phyloP scores from a whole-genome alignment of 805 yeast species.

The Metschnikowia cubensis region DNA sequence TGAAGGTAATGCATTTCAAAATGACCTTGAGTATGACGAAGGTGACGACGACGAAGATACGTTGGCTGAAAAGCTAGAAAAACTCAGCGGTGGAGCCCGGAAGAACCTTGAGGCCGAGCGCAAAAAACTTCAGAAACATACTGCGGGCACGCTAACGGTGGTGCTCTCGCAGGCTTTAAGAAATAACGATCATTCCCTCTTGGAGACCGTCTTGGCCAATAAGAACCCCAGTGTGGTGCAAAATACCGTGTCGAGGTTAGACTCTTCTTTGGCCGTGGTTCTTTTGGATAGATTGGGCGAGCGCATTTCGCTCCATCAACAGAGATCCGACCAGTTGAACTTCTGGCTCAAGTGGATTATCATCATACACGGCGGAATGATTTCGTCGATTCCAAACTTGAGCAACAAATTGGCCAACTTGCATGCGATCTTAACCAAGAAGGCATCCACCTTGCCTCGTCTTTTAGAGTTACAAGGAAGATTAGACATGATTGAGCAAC shows the following conservation, averaged over 20 bases:
- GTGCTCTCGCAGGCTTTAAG: conserved; percentile 85
- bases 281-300: conserved; percentile 52
- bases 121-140: conserved; percentile 50
- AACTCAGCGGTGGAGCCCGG: conserved; percentile 24
- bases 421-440: conserved; percentile 45
- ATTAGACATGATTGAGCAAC: conserved; percentile 44
- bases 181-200: conserved; percentile 78
- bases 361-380: conserved; percentile 50
- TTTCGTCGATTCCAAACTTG: conserved; percentile 45
- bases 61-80: conserved; percentile 53
- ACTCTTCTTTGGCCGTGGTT: conserved; percentile 46
- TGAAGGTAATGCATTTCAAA: conserved; percentile 56
- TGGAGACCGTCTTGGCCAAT: conserved; percentile 74
- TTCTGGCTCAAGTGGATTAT: conserved; percentile 57
- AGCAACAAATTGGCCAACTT: conserved; percentile 40
- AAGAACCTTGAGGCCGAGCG: conserved; percentile 26
- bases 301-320: conserved; percentile 47
- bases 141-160: conserved; percentile 59
- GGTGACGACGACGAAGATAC: conserved; percentile 43
- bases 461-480: conserved; percentile 50
- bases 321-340: conserved; percentile 46
- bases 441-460: conserved; percentile 46
- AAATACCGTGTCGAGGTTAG: conserved; percentile 47
- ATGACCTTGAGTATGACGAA: conserved; percentile 48
- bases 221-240: conserved; percentile 48